Conservation (phyloP, 1,284 basidiomycete genomes). For the Trametes sp. region DNA sequence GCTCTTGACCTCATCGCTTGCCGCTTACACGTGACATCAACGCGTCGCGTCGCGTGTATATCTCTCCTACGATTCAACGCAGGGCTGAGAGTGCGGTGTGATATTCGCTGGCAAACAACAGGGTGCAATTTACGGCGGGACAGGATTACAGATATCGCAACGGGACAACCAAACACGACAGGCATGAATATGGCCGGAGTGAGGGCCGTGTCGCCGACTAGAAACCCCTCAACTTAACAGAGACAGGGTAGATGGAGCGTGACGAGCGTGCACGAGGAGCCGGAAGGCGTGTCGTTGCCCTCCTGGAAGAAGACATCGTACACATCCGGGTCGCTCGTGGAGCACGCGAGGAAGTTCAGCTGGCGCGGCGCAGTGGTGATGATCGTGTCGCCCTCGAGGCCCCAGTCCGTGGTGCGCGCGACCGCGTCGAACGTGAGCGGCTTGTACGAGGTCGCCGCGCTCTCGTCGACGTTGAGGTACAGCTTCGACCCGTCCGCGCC, state of each 20-base stretch:
- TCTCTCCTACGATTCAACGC: too few species aligned
- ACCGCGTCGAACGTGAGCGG: conserved; percentile 54
- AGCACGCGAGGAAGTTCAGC: conserved; percentile 64
- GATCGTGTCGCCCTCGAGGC: conserved; percentile 66
- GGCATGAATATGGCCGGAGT: neutral
- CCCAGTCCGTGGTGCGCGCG: conserved; percentile 62
- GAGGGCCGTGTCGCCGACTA: neutral
- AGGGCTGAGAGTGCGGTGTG: too few species aligned
- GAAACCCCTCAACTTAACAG: conserved; percentile 48
- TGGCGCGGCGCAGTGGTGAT: conserved; percentile 58
- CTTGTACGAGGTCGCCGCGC: conserved; percentile 56
- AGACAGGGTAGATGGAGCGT: conserved; percentile 62
- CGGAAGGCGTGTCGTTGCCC: conserved; percentile 57
- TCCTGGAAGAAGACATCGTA: conserved; percentile 60
- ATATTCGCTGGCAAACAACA: too few species aligned
- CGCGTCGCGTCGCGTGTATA: conserved; percentile 25
- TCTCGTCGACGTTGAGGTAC: conserved; percentile 57
- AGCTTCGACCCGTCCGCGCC: conserved; percentile 48
- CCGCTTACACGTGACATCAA: conserved; percentile 23
- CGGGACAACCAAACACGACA: neutral
- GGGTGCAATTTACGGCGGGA: neutral
- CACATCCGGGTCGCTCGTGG: conserved; percentile 49
- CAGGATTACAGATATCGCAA: conserved; percentile 1
- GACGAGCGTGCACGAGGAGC: conserved; percentile 52
- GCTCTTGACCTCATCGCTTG: conserved; percentile 27